phyloP scores from a whole-genome alignment of 2,329 filamentous ascomycete genomes.

The Lecanicillium sp. region DNA sequence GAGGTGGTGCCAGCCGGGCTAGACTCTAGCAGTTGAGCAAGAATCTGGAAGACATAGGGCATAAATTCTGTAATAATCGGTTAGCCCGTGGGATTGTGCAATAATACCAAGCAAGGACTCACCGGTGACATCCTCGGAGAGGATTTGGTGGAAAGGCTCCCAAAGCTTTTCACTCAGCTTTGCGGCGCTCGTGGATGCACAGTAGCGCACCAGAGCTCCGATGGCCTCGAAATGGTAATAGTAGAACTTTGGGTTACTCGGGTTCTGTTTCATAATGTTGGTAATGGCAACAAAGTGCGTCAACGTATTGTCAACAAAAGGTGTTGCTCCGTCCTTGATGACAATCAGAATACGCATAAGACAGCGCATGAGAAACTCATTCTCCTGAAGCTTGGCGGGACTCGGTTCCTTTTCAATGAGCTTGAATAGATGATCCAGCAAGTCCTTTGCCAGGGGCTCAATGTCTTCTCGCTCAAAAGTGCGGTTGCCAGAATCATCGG shows the following conservation, averaged over 20 bases:
- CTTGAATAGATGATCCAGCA: constrained; percentile 83
- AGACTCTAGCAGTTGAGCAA: constrained; percentile 81
- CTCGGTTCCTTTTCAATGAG: constrained; percentile 79
- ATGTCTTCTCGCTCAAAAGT: constrained; percentile 77
- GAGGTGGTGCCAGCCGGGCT: constrained; percentile 74
- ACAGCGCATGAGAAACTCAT: constrained; percentile 97
- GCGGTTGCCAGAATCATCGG: constrained; percentile 64
- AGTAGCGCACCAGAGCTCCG: constrained; percentile 71
- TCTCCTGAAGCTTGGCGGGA: constrained; percentile 92
- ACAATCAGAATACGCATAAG: constrained; percentile 97
- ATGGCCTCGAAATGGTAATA: constrained; percentile 97
- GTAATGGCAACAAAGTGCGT: constrained; percentile 83
- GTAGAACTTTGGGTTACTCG: constrained; percentile 95
- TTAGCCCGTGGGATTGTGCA: background rate
- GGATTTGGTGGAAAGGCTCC: constrained; percentile 70
- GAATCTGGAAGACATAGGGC: constrained; percentile 93
- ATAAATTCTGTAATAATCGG: constrained; percentile 61
- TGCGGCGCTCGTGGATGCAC: constrained; percentile 56
- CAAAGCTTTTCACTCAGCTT: constrained; percentile 77
- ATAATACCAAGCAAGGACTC: constrained; percentile 16
- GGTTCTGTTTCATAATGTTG: constrained; percentile 85
- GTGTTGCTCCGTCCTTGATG: constrained; percentile 71
- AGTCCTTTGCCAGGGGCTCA: constrained; percentile 71
- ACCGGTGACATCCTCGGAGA: constrained; percentile 76
- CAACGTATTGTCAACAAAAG: constrained; percentile 70